Evolutionary conservation across 1,284 basidiomycete species (phyloP).

Genomic region (Porogramme epimiltina): DNA sequence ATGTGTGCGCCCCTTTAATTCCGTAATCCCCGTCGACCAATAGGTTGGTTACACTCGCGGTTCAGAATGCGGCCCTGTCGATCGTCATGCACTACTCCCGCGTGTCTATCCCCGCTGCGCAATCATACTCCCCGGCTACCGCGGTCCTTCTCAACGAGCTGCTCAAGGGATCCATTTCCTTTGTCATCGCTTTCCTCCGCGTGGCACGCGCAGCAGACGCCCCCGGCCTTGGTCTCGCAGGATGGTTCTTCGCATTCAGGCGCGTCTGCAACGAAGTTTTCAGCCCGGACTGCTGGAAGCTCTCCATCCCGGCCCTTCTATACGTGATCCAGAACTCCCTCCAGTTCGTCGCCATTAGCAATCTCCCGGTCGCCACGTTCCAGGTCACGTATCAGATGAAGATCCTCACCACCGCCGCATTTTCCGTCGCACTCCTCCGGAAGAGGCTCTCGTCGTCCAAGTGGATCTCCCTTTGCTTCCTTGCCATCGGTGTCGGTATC

Average conservation of each 20-base stretch:
- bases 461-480: constrained; percentile 83
- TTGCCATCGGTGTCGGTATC: constrained; percentile 90
- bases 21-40: constrained; percentile 3
- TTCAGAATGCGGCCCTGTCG: constrained; percentile 94
- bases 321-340: constrained; percentile 97
- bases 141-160: constrained; percentile 95
- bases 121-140: constrained; percentile 88
- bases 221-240: constrained; percentile 27
- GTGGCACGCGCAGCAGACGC: constrained; percentile 30
- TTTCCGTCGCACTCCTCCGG: constrained; percentile 89
- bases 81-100: constrained; percentile 97
- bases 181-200: constrained; percentile 65
- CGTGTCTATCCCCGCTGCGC: constrained; percentile 74
- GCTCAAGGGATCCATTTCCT: constrained; percentile 90
- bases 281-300: constrained; percentile 92
- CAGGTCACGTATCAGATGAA: constrained; percentile 98
- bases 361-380: constrained; percentile 93
- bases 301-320: constrained; percentile 94
- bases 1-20: constrained; percentile 1
- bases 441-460: constrained; percentile 76
- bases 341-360: constrained; percentile 92
- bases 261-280: constrained; percentile 61
- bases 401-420: constrained; percentile 95
- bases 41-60: constrained; percentile 89
- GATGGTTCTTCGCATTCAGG: constrained; percentile 45